Conservation (phyloP, 495 filamentous ascomycete genomes). For the Aspergillus baeticus region DNA sequence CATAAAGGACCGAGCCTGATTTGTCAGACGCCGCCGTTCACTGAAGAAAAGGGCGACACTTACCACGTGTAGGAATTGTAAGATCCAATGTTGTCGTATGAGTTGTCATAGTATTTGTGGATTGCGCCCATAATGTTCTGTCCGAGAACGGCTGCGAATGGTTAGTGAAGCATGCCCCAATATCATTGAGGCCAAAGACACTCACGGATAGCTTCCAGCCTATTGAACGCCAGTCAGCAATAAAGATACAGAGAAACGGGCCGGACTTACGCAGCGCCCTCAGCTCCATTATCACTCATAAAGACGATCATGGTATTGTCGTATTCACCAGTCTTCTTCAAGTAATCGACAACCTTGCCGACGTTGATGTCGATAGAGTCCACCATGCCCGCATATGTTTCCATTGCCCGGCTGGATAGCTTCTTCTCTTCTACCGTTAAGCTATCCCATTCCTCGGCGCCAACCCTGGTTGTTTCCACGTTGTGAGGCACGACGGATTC, state of each 20-base stretch:
- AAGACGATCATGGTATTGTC: conserved; percentile 56
- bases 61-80: conserved; percentile 54
- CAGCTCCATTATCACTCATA: conserved; percentile 57
- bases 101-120: conserved; percentile 53
- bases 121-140: conserved; percentile 38
- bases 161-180: background rate
- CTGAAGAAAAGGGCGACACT: background rate
- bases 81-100: conserved; percentile 49
- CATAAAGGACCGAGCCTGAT: conserved; percentile 44
- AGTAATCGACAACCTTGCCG: conserved; percentile 44
- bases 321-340: conserved; percentile 50
- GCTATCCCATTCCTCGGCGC: background rate
- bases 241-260: background rate
- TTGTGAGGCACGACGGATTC: conserved; percentile 33
- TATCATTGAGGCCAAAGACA: background rate
- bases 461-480: conserved; percentile 30
- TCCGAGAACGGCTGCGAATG: conserved; percentile 9
- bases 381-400: conserved; percentile 57
- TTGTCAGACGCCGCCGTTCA: background rate
- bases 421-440: conserved; percentile 24
- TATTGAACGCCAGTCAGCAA: background rate
- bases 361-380: conserved; percentile 53
- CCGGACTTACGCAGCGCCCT: conserved; percentile 29
- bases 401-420: conserved; percentile 49
- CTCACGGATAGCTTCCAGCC: background rate